Conservation (phyloP, 2,329 filamentous ascomycete species). For the Fusarium floridanum region DNA sequence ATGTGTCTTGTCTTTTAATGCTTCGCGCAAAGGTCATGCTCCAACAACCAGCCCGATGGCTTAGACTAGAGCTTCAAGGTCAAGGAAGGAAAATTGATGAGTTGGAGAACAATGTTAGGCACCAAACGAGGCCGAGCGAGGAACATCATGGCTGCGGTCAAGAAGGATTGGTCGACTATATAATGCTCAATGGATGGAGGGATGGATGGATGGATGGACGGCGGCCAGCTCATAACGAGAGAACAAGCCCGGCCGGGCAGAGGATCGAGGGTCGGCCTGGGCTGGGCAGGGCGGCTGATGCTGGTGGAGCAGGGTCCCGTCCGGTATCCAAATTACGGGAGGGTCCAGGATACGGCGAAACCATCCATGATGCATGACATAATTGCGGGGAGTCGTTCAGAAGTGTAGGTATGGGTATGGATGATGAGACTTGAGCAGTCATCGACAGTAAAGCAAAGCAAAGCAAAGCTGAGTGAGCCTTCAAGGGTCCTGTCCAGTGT, state of each 20-base stretch:
- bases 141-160: slow-evolving; percentile 37
- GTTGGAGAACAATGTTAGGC: slow-evolving; percentile 44
- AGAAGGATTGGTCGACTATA: slow-evolving; percentile 46
- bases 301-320: slow-evolving; percentile 46
- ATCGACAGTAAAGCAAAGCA: slow-evolving; percentile 9
- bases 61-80: slow-evolving; percentile 11
- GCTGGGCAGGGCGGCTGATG: slow-evolving; percentile 38
- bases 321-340: slow-evolving; percentile 52
- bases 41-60: slow-evolving; percentile 26
- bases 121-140: slow-evolving; percentile 43
- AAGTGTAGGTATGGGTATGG: slow-evolving; percentile 40
- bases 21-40: slow-evolving; percentile 34
- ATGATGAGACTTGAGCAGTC: slow-evolving; percentile 30
- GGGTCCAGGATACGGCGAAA: slow-evolving; percentile 52
- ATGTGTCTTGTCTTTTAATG: slow-evolving; percentile 29
- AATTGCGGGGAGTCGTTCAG: slow-evolving; percentile 55
- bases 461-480: slow-evolving; percentile 27
- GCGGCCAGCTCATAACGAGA: slow-evolving; percentile 31
- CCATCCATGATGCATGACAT: slow-evolving; percentile 60
- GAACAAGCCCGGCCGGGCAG: not conserved
- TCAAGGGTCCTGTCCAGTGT: slow-evolving; percentile 37
- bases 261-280: slow-evolving; percentile 32
- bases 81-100: slow-evolving; percentile 30
- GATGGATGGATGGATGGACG: slow-evolving; percentile 6
- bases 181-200: slow-evolving; percentile 40